Percentiles rank a stretch among this genome's conserved stretches.
phyloP scores from a whole-genome alignment of 179 eudicot genomes.

The Camellia oleifera region DNA sequence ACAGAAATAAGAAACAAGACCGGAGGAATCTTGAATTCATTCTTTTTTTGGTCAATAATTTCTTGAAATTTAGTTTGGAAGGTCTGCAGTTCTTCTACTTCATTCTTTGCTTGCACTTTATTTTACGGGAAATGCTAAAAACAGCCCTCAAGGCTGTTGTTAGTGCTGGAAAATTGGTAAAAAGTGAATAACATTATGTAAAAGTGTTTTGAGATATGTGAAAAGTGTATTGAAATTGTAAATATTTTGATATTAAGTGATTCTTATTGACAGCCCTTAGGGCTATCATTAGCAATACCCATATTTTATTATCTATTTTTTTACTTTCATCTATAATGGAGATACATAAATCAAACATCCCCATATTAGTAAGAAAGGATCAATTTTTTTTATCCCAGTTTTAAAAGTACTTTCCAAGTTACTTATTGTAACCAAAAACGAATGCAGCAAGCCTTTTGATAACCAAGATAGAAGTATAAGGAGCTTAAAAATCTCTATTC shows the following conservation, averaged over 20 bases:
- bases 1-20: not conserved
- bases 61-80: conserved; percentile 5
- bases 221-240: too few species aligned
- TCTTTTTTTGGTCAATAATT: not conserved
- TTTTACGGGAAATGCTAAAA: not conserved
- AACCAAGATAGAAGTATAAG: not conserved
- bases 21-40: not conserved
- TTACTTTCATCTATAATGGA: not conserved
- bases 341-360: not conserved
- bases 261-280: too few species aligned
- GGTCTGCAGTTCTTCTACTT: not conserved
- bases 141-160: too few species aligned
- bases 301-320: not conserved
- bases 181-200: too few species aligned
- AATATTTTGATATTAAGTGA: too few species aligned
- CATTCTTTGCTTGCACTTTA: not conserved
- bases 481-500: not conserved
- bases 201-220: too few species aligned
- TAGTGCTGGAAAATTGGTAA: too few species aligned
- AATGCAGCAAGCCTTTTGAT: not conserved
- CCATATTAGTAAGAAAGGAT: not conserved
- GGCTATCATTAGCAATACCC: too few species aligned
- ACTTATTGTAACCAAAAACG: not conserved
- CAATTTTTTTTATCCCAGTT: not conserved
- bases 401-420: not conserved